Conservation (phyloP, 768 basidiomycete species). For the Pleurotus citrinopileatus region DNA sequence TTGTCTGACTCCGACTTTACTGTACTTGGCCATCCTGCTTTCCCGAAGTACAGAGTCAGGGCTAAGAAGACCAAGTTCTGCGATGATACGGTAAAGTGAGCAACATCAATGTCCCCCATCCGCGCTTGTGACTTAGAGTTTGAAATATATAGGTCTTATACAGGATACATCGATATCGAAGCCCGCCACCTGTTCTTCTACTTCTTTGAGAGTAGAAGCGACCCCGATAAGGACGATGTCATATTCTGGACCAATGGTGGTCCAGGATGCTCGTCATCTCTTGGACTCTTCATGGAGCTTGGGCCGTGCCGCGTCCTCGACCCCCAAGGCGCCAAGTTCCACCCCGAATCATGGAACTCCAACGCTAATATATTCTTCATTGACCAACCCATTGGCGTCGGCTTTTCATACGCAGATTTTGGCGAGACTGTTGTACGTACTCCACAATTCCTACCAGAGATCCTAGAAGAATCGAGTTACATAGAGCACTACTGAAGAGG, state of each 20-base stretch:
- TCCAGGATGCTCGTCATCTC: constrained; percentile 39
- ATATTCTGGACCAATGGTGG: constrained; percentile 56
- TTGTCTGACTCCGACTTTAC: constrained; percentile 30
- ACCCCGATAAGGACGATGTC: constrained; percentile 42
- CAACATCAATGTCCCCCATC: background rate
- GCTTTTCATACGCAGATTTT: constrained; percentile 63
- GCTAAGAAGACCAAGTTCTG: constrained; percentile 35
- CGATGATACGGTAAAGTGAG: constrained; percentile 32
- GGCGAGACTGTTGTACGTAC: constrained; percentile 53
- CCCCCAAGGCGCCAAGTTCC: constrained; percentile 46
- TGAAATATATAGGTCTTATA: constrained; percentile 30
- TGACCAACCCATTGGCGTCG: constrained; percentile 60
- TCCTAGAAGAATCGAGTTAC: background rate
- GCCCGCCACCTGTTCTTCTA: constrained; percentile 51
- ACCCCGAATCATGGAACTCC: constrained; percentile 65
- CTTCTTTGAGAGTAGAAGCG: constrained; percentile 51
- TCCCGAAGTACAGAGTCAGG: constrained; percentile 37
- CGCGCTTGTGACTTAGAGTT: background rate
- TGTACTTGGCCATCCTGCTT: constrained; percentile 37
- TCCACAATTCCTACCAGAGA: background rate
- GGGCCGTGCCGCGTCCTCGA: constrained; percentile 68
- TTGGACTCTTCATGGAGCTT: constrained; percentile 72
- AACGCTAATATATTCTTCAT: constrained; percentile 64
- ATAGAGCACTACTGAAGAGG: constrained; percentile 63
- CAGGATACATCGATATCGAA: constrained; percentile 47